phyloP scores from a whole-genome alignment of 2,329 filamentous ascomycete genomes.

The Penicillium sp. region DNA sequence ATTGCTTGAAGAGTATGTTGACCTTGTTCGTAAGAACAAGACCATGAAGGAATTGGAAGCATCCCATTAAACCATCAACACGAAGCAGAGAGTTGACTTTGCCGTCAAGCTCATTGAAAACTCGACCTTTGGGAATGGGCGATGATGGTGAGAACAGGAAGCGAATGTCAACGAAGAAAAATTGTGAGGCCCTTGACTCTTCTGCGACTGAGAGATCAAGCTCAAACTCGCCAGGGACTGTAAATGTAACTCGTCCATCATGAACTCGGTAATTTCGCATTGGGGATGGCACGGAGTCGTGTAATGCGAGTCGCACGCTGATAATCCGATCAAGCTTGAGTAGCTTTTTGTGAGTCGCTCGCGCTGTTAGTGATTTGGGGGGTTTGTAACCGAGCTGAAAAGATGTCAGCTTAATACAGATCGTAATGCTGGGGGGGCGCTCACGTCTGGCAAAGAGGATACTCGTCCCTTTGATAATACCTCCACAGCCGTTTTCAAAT shows the following conservation, averaged over 20 bases:
- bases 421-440: constrained; percentile 29
- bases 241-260: constrained; percentile 87
- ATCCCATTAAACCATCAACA: constrained; percentile 68
- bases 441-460: constrained; percentile 73
- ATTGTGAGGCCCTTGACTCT: constrained; percentile 76
- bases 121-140: constrained; percentile 58
- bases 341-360: constrained; percentile 69
- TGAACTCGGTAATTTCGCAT: constrained; percentile 74
- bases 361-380: constrained; percentile 64
- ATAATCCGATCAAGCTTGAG: constrained; percentile 79
- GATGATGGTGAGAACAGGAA: constrained; percentile 72
- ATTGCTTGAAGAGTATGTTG: constrained; percentile 74
- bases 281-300: constrained; percentile 75
- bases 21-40: constrained; percentile 89
- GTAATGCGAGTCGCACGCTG: constrained; percentile 74
- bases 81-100: constrained; percentile 69
- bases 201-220: constrained; percentile 87
- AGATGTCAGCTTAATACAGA: constrained; percentile 17
- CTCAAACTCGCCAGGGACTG: constrained; percentile 79
- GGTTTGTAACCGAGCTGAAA: constrained; percentile 70
- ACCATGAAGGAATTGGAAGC: constrained; percentile 83
- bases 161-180: constrained; percentile 90
- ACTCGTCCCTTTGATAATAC: constrained; percentile 75
- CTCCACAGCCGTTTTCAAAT: constrained; percentile 83
- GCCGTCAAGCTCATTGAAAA: constrained; percentile 64